A percentile compares a stretch with the other conserved stretches of the same genome.
Evolutionary conservation across 331 rosid species (phyloP).

Genomic region (Rhamnella rubrinervis): DNA sequence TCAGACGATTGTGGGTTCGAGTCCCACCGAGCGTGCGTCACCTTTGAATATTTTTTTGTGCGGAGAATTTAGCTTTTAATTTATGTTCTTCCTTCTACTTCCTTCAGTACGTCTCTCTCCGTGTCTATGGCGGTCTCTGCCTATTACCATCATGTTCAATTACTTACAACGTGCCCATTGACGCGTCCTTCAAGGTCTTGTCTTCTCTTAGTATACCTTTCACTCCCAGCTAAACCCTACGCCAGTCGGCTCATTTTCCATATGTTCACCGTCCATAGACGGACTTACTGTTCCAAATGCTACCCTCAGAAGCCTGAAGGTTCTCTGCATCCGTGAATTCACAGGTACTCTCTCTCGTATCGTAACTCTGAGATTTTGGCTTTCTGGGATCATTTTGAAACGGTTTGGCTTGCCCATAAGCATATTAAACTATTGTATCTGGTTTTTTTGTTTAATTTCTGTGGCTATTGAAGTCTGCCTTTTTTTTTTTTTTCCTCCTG

Average conservation of each 20-base stretch:
- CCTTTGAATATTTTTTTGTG: too few species aligned
- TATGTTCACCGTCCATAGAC: conserved; percentile 22
- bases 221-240: conserved; percentile 23
- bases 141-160: conserved; percentile 14
- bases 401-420: too few species aligned
- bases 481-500: too few species aligned
- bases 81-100: not conserved
- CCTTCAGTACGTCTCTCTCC: not conserved
- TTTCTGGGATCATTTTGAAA: too few species aligned
- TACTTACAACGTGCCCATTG: conserved; percentile 33
- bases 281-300: conserved; percentile 30
- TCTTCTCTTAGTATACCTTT: conserved; percentile 6
- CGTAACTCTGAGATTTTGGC: too few species aligned
- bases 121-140: conserved; percentile 40
- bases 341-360: conserved; percentile 38
- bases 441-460: too few species aligned
- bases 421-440: too few species aligned
- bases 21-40: conserved; percentile 77
- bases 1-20: conserved; percentile 96
- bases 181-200: conserved; percentile 7
- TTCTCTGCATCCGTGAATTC: conserved; percentile 38
- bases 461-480: too few species aligned
- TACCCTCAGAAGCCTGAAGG: conserved; percentile 26
- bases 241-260: conserved; percentile 32
- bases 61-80: not conserved